Evolutionary conservation across 805 yeast genomes (phyloP).

Genomic region (Wickerhamomyces subpelliculosus): DNA sequence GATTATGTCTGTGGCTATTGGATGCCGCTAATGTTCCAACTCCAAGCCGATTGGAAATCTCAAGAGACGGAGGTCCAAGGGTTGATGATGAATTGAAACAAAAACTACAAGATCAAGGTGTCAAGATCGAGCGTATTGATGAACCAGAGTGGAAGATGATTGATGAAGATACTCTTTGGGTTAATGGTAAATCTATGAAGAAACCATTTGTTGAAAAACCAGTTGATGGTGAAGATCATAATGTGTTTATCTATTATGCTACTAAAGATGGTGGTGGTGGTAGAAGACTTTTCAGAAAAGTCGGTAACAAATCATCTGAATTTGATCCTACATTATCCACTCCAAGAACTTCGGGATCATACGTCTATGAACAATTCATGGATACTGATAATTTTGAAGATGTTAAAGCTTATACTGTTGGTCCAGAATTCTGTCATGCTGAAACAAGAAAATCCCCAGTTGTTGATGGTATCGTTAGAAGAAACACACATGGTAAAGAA

Average conservation of each 20-base stretch:
- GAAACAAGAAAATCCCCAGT: conserved; percentile 98
- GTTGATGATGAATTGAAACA: conserved; percentile 61
- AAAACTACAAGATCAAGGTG: conserved; percentile 56
- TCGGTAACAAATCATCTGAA: conserved; percentile 95
- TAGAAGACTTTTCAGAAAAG: conserved; percentile 84
- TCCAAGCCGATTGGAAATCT: conserved; percentile 80
- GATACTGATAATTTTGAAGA: conserved; percentile 98
- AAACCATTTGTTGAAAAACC: conserved; percentile 99
- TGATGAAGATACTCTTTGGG: conserved; percentile 76
- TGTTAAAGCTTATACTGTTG: conserved; percentile 97
- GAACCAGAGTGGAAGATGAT: conserved; percentile 86
- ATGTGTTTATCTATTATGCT: conserved; percentile 87
- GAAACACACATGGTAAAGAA: conserved; percentile 97
- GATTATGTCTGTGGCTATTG: conserved; percentile 73
- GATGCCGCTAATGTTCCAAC: conserved; percentile 84
- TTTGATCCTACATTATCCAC: conserved; percentile 71
- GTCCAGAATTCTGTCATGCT: conserved; percentile 87
- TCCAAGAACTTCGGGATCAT: conserved; percentile 89
- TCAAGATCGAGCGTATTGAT: conserved; percentile 32
- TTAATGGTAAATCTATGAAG: conserved; percentile 60
- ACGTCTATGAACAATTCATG: conserved; percentile 89
- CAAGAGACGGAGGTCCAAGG: conserved; percentile 95
- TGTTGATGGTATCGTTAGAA: conserved; percentile 96
- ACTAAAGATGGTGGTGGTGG: conserved; percentile 96
- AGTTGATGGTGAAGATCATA: conserved; percentile 98